phyloP scores from a whole-genome alignment of 2,329 filamentous ascomycete genomes.

The Kalaharituber pfeilii region DNA sequence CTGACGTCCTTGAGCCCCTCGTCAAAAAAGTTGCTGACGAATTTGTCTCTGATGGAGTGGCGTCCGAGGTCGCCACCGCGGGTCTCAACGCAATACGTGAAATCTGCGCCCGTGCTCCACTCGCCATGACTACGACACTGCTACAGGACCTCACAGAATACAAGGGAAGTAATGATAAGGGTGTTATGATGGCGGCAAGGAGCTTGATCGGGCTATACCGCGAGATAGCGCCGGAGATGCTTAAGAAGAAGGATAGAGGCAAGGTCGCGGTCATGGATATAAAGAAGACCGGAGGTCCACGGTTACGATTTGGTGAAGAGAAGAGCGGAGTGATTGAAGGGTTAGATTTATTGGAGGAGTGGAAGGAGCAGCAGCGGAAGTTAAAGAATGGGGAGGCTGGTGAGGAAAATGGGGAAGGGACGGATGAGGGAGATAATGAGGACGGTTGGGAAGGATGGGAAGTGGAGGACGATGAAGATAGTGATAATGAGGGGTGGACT shows the following conservation, averaged over 20 bases:
- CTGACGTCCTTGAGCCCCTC: conserved; percentile 77
- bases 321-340: conserved; percentile 71
- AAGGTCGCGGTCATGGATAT: conserved; percentile 78
- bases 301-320: conserved; percentile 69
- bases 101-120: conserved; percentile 75
- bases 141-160: conserved; percentile 92
- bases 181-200: conserved; percentile 96
- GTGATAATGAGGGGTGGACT: conserved; percentile 60
- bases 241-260: conserved; percentile 78
- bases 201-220: conserved; percentile 79
- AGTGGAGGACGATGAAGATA: conserved; percentile 44
- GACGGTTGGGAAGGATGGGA: conserved; percentile 40
- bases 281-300: conserved; percentile 54
- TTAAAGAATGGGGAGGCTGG: conserved; percentile 48
- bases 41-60: conserved; percentile 88
- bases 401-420: conserved; percentile 43
- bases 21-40: conserved; percentile 95
- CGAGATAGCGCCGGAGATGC: conserved; percentile 73
- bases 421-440: conserved; percentile 45
- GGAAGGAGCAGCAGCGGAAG: conserved; percentile 70
- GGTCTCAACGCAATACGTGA: conserved; percentile 91
- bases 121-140: conserved; percentile 94
- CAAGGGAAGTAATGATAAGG: conserved; percentile 93
- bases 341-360: conserved; percentile 74
- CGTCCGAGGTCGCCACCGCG: conserved; percentile 75